Base-by-base conservation (phyloP, 1,284 basidiomycete genomes). In the Omphalotus olearius region DNA sequence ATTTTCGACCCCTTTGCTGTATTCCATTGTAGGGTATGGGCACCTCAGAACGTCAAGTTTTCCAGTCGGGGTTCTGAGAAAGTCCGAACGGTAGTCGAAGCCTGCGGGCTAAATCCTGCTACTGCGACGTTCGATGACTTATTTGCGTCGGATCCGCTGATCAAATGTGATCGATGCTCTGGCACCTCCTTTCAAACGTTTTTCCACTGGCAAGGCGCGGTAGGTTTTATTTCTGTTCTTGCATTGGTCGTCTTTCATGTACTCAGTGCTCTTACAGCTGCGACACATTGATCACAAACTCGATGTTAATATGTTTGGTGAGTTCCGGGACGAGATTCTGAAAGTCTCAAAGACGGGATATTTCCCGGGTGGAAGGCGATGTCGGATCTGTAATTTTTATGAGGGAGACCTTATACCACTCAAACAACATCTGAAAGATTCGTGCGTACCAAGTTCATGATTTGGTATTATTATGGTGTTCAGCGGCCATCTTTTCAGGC, bases 141-240 rank as follows among this genome's bases (percentile, higher is more conserved):
- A 11, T 26, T 7, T 18, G 7, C 14, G 7, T 18, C 13, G 17
- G 30, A 51, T 20, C 50, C 50, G 3, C 18, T 51, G 11, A 17
- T 44, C 10, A 42, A 51, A 25, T 51, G 50, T 40, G 2, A 28
- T 28, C 17, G 9, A 25, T 51, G 48, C 39, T n/a, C 23, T n/a
- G 30, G 13, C 2, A 7, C 30, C 13, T 3, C 3, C 13, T 33
- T 2, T 33, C 7, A 9, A 7, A 9, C 9, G 30, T 33, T 33
- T 13, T 33, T 33, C 13, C 30, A 7, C 7, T 33, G 30, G 30
- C 7, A 2, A 33, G 30, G 30, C 30, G 30, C 13, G 30, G 30
- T 33, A 33, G 9, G 30, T 13, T 10, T 28, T 28, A 4, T 28
- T 13, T 13, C 30, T 33, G 30, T 33, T 9, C 13, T 9, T 33